These are phyloP conservation scores for Aspergillus bridgeri DNA, from an alignment of 495 filamentous ascomycete species.

Conservation along the genomic window DNA sequence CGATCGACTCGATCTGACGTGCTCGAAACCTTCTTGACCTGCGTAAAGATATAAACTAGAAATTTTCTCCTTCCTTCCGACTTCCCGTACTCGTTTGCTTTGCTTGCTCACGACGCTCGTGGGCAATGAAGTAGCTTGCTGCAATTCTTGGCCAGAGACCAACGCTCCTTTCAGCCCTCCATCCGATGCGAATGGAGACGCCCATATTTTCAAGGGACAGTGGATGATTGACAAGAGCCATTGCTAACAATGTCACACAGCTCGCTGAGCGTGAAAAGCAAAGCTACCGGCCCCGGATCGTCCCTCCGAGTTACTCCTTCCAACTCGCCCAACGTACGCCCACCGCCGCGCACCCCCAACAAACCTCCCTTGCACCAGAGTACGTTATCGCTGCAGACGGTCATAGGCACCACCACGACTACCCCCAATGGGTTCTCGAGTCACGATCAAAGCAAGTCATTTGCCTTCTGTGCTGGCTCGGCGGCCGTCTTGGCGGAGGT, in stretches of 20 bases:
- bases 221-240: slow-evolving; percentile 17
- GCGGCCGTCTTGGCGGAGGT: slow-evolving; percentile 87
- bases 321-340: slow-evolving; percentile 67
- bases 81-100: slow-evolving; percentile 9
- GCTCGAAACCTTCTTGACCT: not conserved
- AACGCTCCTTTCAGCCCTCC: not conserved
- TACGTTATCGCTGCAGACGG: slow-evolving; percentile 68
- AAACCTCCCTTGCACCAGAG: slow-evolving; percentile 47
- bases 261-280: slow-evolving; percentile 36
- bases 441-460: slow-evolving; percentile 63
- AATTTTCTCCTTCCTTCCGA: not conserved
- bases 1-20: not conserved
- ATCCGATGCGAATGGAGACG: slow-evolving; percentile 17
- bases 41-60: not conserved
- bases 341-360: slow-evolving; percentile 59
- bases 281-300: slow-evolving; percentile 30
- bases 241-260: slow-evolving; percentile 35
- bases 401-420: slow-evolving; percentile 83
- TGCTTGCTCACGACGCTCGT: not conserved
- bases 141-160: not conserved
- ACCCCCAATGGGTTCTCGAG: slow-evolving; percentile 85
- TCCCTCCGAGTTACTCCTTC: slow-evolving; percentile 74
- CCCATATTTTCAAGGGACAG: slow-evolving; percentile 24
- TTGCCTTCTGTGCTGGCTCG: slow-evolving; percentile 89
- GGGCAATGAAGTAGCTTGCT: slow-evolving; percentile 3